Percentiles rank a stretch among this genome's conserved stretches.
Evolutionary conservation across 2,329 filamentous ascomycete genomes (phyloP).

Genomic region (Alternaria ventricosa): DNA sequence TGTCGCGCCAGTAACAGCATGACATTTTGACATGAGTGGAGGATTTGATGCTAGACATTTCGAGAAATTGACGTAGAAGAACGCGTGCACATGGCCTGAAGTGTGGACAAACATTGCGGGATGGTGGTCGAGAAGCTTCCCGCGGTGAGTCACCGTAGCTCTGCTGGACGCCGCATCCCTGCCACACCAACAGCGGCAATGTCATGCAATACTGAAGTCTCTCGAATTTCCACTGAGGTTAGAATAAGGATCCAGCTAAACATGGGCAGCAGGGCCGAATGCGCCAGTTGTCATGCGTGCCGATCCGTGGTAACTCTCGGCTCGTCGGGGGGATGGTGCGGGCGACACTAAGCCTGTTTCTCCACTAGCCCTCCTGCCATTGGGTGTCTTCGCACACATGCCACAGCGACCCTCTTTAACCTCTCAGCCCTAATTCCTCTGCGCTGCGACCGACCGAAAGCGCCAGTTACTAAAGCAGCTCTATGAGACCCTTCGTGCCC

Average conservation of each 20-base stretch:
- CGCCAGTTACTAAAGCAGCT: not conserved
- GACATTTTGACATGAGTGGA: not conserved
- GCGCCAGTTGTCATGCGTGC: slow-evolving; percentile 5
- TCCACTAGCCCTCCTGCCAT: slow-evolving; percentile 11
- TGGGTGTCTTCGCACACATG: slow-evolving; percentile 10
- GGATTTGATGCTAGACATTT: not conserved
- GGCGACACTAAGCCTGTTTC: slow-evolving; percentile 22
- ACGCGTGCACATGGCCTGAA: not conserved
- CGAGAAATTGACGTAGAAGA: not conserved
- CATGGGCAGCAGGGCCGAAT: slow-evolving; percentile 9
- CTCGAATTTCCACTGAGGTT: not conserved
- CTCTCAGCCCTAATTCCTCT: slow-evolving; percentile 14
- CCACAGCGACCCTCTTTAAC: slow-evolving; percentile 7
- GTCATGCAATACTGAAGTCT: not conserved
- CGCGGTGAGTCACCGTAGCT: not conserved
- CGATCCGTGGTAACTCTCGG: slow-evolving; percentile 16
- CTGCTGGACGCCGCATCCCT: not conserved
- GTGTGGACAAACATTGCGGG: not conserved
- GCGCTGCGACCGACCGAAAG: slow-evolving; percentile 7
- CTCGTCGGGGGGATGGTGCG: slow-evolving; percentile 17
- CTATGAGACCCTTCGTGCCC: slow-evolving; percentile 2
- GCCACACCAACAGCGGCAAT: not conserved
- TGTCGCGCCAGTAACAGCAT: not conserved
- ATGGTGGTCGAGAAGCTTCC: not conserved
- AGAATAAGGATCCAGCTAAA: not conserved